Base-by-base conservation (phyloP, 352 stramenopile species). In the Phytophthora sp. region DNA sequence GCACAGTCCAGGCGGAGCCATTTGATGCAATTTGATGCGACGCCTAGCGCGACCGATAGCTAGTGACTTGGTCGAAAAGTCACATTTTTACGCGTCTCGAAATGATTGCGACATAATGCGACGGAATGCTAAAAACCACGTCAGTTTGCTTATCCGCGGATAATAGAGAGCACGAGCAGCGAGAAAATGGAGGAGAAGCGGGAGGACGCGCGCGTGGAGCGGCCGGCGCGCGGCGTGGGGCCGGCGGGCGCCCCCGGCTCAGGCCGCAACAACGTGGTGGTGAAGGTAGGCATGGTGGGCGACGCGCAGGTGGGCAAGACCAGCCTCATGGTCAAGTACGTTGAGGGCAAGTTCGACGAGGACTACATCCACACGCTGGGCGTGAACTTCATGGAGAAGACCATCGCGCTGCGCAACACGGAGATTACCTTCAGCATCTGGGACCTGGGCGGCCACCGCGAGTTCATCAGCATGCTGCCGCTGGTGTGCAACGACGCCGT, bases 371-470 rank as follows among this genome's bases (percentile, higher is more conserved):
- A 98, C 87, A 98, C 94, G 17, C 76, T 98, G 39, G 90, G 94
- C 37, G 94, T 98, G 10, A 98, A 98, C 62, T 98, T 98, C 59
- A 97, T 98, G 93, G 94, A 98, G 72, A 98, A 98, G 70, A 97
- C 88, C 2, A 97, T 98, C 51, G 94, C 89, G 32, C 64, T 98
- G 45, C 86, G 92, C 31, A 97, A 98, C 54, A 97, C 93, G 12
- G 91, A 98, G 73, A 97, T 98, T 56, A 98, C 92, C 26, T 98
- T 98, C 66, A 97, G 88, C 57, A 98, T 98, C 55, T 98, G 94
- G 94, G 94, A 98, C 58, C 70, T 98, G 24, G 94, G 93, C 10
- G 94, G 94, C 21, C 92, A 98, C 59, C 83, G 91, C 23, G 92
- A 98, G 66, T 98, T 98, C 58, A 95, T 97, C 56, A 96, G 80